Base-by-base conservation (phyloP, 2,329 filamentous ascomycete genomes). In the Aureobasidium sp. region DNA sequence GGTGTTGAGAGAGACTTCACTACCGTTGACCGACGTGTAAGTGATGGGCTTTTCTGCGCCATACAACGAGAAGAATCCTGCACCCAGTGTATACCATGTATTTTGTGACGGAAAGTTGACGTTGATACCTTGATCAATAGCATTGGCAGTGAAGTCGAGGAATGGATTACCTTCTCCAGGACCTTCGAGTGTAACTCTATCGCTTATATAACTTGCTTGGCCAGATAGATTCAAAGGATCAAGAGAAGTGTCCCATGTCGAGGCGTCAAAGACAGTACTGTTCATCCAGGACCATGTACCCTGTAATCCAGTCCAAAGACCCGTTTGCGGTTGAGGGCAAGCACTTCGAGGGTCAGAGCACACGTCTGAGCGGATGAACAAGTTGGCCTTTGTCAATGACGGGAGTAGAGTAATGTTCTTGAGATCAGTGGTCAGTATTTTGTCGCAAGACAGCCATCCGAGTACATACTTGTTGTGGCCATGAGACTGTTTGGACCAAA, bases 31-130 rank as follows among this genome's bases (percentile, higher is more conserved):
- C 4, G 56, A 59, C 2, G 20, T 39, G 22, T 49, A 59, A 8
- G 49, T 11, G 8, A 45, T 9, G 14, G 47, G 37, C 25, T 34
- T n/a, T 14, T 17, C 20, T 5, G 8, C 58, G 7, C 58, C 58
- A 31, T 53, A 52, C 14, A 61, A n/a, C 5, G 58, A 61, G 29
- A 61, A 47, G 39, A 52, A 61, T 5, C 58, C 58, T 15, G 48
- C 27, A 15, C 53, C 27, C 20, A 61, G 6, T 9, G 58, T 61
- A 9, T 61, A 61, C 39, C 34, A 45, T 36, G 22, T 17, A 15
- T 3, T 17, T n/a, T n/a, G 5, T 8, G 42, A 44, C 3, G 48
- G 39, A 7, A 25, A 61, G n/a, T 61, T 61, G 25, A 53, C 47
- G 5, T 49, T 53, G 36, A 45, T 25, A 17, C 36, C 17, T 27